Evolutionary conservation across 306 rosid species (phyloP).

Genomic region (Myrica gale): DNA sequence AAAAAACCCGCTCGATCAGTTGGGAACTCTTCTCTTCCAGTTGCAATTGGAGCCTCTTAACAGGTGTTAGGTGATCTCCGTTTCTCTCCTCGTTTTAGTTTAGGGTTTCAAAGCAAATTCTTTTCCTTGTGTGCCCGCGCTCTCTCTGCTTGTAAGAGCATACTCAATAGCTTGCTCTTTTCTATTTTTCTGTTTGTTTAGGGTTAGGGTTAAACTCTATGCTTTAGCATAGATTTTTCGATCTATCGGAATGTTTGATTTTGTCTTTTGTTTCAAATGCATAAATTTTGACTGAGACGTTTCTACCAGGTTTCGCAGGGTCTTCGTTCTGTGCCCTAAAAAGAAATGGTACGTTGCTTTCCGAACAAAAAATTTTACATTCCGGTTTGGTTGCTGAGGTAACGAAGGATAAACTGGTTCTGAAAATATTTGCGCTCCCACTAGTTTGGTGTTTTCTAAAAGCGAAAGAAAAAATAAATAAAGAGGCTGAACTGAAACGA

Average conservation of each 20-base stretch:
- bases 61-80: not conserved
- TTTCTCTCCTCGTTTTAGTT: not conserved
- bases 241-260: not conserved
- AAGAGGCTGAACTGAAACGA: not conserved
- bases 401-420: not conserved
- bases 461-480: not conserved
- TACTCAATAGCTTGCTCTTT: not conserved
- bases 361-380: not conserved
- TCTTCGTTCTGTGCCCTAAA: not conserved
- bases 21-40: too few species aligned
- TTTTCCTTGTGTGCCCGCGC: not conserved
- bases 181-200: not conserved
- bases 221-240: not conserved
- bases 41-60: not conserved
- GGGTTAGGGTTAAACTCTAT: slow-evolving; percentile 10
- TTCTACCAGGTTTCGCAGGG: slow-evolving; percentile 21
- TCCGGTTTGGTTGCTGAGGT: slow-evolving; percentile 19
- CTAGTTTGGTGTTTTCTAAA: not conserved
- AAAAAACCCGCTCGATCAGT: too few species aligned
- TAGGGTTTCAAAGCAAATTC: not conserved
- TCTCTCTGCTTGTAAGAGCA: not conserved
- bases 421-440: not conserved
- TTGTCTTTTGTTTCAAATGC: not conserved
- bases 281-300: not conserved
- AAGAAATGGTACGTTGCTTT: slow-evolving; percentile 24